Percentiles rank a stretch among this genome's conserved stretches.
These are phyloP conservation scores for Bruguiera gymnorhiza DNA, from an alignment of 345 rosid genomes.

Conservation along the genomic window DNA sequence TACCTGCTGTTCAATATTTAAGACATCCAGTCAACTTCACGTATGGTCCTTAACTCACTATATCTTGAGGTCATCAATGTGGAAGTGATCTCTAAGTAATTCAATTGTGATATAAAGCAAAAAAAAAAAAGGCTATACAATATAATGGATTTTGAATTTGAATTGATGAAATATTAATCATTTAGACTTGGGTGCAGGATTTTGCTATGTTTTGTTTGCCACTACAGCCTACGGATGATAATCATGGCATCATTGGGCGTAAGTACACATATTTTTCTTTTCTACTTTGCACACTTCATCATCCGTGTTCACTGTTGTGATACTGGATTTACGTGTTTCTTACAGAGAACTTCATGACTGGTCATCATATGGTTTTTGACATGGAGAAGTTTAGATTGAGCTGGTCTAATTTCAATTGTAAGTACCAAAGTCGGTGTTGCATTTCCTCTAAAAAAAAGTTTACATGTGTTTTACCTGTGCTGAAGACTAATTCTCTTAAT, in stretches of 20 bases:
- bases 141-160: not conserved
- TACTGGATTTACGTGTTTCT: constrained; percentile 3
- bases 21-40: no score
- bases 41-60: no score
- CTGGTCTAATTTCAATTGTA: constrained; percentile 42
- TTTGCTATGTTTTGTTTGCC: constrained; percentile 28
- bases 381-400: constrained; percentile 35
- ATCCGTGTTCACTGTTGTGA: not conserved
- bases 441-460: not conserved
- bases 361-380: constrained; percentile 37
- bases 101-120: not conserved
- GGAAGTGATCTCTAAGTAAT: not conserved
- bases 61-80: not conserved
- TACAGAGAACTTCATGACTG: constrained; percentile 48
- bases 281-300: not conserved
- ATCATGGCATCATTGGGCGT: constrained; percentile 38
- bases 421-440: constrained; percentile 9
- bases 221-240: constrained; percentile 11
- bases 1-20: no score
- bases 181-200: constrained; percentile 23
- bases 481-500: not conserved
- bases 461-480: not conserved
- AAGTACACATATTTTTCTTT: constrained; percentile 8
- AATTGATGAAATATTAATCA: not conserved
- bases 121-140: not conserved